phyloP scores from a whole-genome alignment of 208 protist species.

The Trypanosoma lewisi region DNA sequence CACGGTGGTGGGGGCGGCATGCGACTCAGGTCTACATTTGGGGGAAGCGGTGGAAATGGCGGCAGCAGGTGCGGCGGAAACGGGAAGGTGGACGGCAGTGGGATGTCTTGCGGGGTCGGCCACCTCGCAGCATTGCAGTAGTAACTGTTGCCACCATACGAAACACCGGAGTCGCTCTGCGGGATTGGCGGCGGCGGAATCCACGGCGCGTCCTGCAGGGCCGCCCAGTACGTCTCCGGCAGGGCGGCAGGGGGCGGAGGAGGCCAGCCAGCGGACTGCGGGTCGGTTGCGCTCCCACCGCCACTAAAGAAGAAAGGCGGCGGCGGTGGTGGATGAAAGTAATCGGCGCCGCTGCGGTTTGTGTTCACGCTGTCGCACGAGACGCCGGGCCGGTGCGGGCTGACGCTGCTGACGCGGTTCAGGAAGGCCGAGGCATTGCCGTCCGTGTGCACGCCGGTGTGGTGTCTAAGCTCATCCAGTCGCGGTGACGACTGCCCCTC shows the following conservation, averaged over 20 bases:
- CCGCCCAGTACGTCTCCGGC: not conserved
- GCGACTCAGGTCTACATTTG: slow-evolving; percentile 1
- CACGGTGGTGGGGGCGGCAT: slow-evolving; percentile 17
- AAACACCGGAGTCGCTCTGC: not conserved
- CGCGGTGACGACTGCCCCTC: slow-evolving; percentile 12
- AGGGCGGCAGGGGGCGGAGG: too few relatives aligned
- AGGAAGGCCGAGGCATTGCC: slow-evolving; percentile 9
- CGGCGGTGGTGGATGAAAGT: slow-evolving; percentile 8
- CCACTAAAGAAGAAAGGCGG: slow-evolving; percentile 7
- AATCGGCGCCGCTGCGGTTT: not conserved
- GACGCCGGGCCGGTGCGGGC: slow-evolving; percentile 15
- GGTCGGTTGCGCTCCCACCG: not conserved
- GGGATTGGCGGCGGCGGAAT: slow-evolving; percentile 26
- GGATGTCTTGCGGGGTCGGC: slow-evolving; percentile 60
- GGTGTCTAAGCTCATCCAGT: slow-evolving; percentile 15
- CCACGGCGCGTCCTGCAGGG: slow-evolving; percentile 21
- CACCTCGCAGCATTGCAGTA: slow-evolving; percentile 19
- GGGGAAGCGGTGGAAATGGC: slow-evolving; percentile 12
- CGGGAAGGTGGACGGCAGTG: slow-evolving; percentile 61
- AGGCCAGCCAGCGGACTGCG: slow-evolving; percentile 4
- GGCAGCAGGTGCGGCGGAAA: slow-evolving; percentile 39
- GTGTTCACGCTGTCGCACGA: slow-evolving; percentile 5
- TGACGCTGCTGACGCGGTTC: slow-evolving; percentile 24
- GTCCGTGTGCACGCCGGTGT: not conserved
- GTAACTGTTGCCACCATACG: not conserved